A percentile compares a stretch with the other conserved stretches of the same genome.
Conservation (phyloP, 129 eudicot genomes). For the Scalesia atractyloides region DNA sequence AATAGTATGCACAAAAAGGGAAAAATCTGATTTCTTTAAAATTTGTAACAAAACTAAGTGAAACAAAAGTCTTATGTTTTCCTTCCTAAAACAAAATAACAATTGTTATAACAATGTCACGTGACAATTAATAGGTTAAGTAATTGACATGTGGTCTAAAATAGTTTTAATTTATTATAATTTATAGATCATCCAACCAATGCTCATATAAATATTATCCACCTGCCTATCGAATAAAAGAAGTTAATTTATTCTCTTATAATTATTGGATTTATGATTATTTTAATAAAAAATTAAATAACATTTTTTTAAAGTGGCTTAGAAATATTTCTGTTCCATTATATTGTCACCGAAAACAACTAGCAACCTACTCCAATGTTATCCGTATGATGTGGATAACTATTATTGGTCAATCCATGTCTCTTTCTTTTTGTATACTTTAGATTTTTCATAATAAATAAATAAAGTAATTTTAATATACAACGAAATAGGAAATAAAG, state of each 20-base stretch:
- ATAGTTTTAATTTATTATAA: too few relatives aligned
- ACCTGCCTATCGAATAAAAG: slow-evolving; percentile 24
- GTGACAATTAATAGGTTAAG: too few relatives aligned
- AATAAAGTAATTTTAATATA: too few relatives aligned
- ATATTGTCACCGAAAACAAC: slow-evolving; percentile 17
- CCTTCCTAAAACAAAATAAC: too few relatives aligned
- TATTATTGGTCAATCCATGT: background rate
- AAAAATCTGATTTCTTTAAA: too few relatives aligned
- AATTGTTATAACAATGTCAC: too few relatives aligned
- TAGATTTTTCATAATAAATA: too few relatives aligned
- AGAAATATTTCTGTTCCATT: background rate
- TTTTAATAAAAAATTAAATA: background rate
- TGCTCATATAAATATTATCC: slow-evolving; percentile 18
- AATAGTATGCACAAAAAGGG: too few relatives aligned
- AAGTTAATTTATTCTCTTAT: background rate
- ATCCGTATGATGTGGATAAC: background rate
- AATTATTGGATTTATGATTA: background rate
- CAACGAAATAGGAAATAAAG: too few relatives aligned
- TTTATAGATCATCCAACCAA: slow-evolving; percentile 20
- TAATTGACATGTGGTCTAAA: too few relatives aligned
- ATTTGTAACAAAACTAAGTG: too few relatives aligned
- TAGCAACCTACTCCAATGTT: slow-evolving; percentile 17
- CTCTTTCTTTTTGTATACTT: background rate
- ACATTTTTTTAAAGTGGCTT: background rate
- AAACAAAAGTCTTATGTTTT: too few relatives aligned